phyloP scores from a whole-genome alignment of 140 eudicot species.

The Anethum foeniculum region DNA sequence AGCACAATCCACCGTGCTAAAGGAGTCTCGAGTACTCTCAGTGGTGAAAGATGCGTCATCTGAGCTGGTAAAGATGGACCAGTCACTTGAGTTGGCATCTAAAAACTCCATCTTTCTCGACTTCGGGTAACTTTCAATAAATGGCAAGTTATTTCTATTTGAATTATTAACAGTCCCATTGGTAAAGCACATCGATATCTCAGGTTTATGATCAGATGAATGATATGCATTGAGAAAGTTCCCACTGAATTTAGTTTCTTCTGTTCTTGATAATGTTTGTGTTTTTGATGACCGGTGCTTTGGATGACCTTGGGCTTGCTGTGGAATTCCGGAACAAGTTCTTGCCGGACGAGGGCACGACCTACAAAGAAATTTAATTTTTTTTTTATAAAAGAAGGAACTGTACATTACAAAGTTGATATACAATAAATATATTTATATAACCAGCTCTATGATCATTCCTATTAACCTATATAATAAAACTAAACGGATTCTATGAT shows the following conservation, averaged over 20 bases:
- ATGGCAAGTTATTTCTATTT: slow-evolving; percentile 19
- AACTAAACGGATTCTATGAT: background rate
- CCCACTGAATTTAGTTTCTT: slow-evolving; percentile 13
- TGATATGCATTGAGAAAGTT: slow-evolving; percentile 7
- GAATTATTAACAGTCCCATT: slow-evolving; percentile 19
- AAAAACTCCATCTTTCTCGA: slow-evolving; percentile 40
- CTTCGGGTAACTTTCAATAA: slow-evolving; percentile 8
- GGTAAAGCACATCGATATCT: slow-evolving; percentile 9
- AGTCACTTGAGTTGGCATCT: slow-evolving; percentile 69
- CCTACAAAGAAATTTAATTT: slow-evolving; percentile 20
- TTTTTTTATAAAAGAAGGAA: background rate
- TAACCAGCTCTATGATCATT: background rate
- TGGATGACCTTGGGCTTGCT: slow-evolving; percentile 21
- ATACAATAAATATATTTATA: background rate
- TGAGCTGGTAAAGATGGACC: slow-evolving; percentile 84
- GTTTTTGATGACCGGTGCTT: slow-evolving; percentile 35
- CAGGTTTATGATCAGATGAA: slow-evolving; percentile 22
- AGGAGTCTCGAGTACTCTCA: slow-evolving; percentile 85
- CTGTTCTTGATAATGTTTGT: slow-evolving; percentile 29
- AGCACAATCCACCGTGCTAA: slow-evolving; percentile 55
- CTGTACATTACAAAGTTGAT: background rate
- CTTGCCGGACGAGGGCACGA: slow-evolving; percentile 65
- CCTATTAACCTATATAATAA: background rate
- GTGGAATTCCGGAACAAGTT: slow-evolving; percentile 25
- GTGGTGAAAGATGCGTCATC: slow-evolving; percentile 90